A percentile compares a stretch with the other conserved stretches of the same genome.
Evolutionary conservation across 2,329 filamentous ascomycete genomes (phyloP).

Genomic region (Hypoxylon sp.): DNA sequence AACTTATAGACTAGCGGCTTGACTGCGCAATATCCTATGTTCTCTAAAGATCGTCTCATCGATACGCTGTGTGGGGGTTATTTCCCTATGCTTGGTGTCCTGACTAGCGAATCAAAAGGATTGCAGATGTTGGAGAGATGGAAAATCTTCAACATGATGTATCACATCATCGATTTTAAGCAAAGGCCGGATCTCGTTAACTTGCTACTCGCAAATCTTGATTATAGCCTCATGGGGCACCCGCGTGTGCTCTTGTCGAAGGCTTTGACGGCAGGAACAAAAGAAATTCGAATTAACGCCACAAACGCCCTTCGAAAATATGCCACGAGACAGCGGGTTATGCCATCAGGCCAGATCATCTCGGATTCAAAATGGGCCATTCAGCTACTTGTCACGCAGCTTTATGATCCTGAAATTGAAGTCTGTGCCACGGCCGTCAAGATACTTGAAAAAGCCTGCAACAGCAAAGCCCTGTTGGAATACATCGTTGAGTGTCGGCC

Average conservation of each 20-base stretch:
- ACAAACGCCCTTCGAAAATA: conserved; percentile 91
- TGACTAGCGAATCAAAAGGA: conserved; percentile 85
- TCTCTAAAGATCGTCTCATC: conserved; percentile 83
- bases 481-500: conserved; percentile 97
- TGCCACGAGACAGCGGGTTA: conserved; percentile 68
- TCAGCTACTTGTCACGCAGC: conserved; percentile 93
- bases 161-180: conserved; percentile 93
- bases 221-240: conserved; percentile 90
- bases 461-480: conserved; percentile 88
- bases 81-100: conserved; percentile 88
- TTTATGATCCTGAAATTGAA: conserved; percentile 97
- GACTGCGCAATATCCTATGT: conserved; percentile 87
- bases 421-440: conserved; percentile 97
- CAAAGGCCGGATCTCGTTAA: conserved; percentile 93
- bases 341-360: conserved; percentile 56
- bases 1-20: conserved; percentile 70
- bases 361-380: conserved; percentile 95
- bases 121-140: conserved; percentile 92
- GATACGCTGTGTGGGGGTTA: conserved; percentile 94
- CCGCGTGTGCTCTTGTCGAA: conserved; percentile 93
- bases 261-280: conserved; percentile 89
- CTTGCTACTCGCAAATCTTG: conserved; percentile 87
- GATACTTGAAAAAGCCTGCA: conserved; percentile 96
- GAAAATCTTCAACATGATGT: conserved; percentile 99
- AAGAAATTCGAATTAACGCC: conserved; percentile 89